Evolutionary conservation across 2,329 filamentous ascomycete species (phyloP), one percentile per base, ranked within the genome.

Genomic region (Alternaria infectoria): DNA sequence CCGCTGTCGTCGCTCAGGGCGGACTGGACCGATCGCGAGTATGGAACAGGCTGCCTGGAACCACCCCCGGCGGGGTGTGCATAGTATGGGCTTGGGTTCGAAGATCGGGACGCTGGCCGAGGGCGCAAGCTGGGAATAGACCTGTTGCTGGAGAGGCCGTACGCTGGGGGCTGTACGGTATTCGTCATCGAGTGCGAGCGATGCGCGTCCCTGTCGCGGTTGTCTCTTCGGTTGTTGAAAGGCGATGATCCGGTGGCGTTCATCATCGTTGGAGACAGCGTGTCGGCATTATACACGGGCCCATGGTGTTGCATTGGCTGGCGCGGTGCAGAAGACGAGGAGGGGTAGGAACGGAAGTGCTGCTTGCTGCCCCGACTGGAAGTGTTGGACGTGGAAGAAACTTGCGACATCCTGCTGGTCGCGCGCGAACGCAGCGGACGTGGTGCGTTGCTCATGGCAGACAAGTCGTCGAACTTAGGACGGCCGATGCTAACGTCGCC

Each of bases 71-170:
- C 36, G 12, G 44, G 32, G 23, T 28, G 78, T 2, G 81, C 81
- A 65, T 84, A 83, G 7, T 81, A 83, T 19, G 81, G 79, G 25
- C 78, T 81, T 19, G 81, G 79, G 25, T 79, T 81, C 50, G 75
- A 74, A 12, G 77, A 73, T 30, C 80, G 77, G 50, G 71, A 77
- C 52, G 73, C 63, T 23, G 67, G 67, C 21, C 81, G 81, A 50
- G 81, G 77, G 61, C 83, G 80, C 46, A 85, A 69, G 67, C 81
- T 85, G 17, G 78, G 77, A n/a, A 80, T 74, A 11, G 83, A 85
- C 21, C 79, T 79, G 65, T 82, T 80, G 65, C 77, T 80, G 6
- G 81, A 78, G 55, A 84, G 69, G 49, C 70, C 76, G 49, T 75
- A 76, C 15, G 17, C 36, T 15, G 69, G 66, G 6, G 79, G 75